Base-by-base conservation (phyloP, 2,329 filamentous ascomycete genomes). In the Colletotrichum sojae region DNA sequence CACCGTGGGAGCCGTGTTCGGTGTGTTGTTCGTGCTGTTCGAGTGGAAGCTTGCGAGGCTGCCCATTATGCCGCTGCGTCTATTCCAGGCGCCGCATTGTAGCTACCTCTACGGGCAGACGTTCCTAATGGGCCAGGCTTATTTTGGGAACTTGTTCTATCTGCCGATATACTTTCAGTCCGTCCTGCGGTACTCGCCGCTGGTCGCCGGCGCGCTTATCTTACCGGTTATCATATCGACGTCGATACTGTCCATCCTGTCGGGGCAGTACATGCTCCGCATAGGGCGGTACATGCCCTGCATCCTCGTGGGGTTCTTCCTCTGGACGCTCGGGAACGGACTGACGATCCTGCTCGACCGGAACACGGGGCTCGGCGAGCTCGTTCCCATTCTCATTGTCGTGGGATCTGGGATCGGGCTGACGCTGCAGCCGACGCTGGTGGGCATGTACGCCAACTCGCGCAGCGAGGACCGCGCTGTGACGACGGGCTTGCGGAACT, bases 401-500 rank as follows among this genome's bases (percentile, higher is more conserved):
- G 73, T 78, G 6, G 81, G 81, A 6, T 70, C 74, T 4, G 79
- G 79, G 5, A 72, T 78, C 6, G 81, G 81, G 2, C 69, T 76
- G 18, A 78, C 76, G 1, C 71, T 82, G 46, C 81, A 82, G 66
- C 79, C 80, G 4, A 80, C 78, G 10, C 72, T 82, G 6, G 75
- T 82, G 0, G 80, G 76, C 1, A 73, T 81, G 58, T 78, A 81
- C 46, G 80, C 81, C 27, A 79, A 81, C 64, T 76, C 75, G 0
- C 74, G 75, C 5, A 78, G 74, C 48, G 75, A 78, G 31, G 78
- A 80, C 46, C 76, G 80, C 0, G 80, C 81, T 12, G 80, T 82
- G 40, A 76, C 78, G 2, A 82, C 78, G 2, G 77, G 78, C 0
- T 73, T 79, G 22, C 76, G 81, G n/a, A 82, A 81, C 62, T 82